Evolutionary conservation across 2,329 filamentous ascomycete genomes (phyloP).

Genomic region (Leptographium radiaticola): DNA sequence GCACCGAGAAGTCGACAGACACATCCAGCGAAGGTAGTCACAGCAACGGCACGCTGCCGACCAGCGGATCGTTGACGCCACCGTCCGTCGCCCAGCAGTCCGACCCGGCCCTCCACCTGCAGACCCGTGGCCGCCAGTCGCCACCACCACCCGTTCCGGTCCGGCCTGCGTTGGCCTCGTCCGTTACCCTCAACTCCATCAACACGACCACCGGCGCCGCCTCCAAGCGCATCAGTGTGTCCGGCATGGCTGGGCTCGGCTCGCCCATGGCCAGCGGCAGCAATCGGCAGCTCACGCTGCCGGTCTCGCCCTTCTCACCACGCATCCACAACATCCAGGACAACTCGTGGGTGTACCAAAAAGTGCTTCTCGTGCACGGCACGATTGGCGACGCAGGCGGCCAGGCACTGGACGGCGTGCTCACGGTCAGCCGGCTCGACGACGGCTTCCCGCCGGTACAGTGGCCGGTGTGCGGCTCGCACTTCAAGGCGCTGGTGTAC

Average conservation of each 20-base stretch:
- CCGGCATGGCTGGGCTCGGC: slow-evolving; percentile 48
- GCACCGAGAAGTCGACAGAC: slow-evolving; percentile 46
- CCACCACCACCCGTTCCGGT: slow-evolving; percentile 19
- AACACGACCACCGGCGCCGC: neutral
- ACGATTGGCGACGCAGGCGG: slow-evolving; percentile 62
- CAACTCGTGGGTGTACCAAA: slow-evolving; percentile 85
- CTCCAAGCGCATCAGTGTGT: slow-evolving; percentile 49
- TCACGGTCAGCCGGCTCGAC: slow-evolving; percentile 72
- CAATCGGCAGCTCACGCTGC: slow-evolving; percentile 36
- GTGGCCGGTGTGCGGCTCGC: slow-evolving; percentile 81
- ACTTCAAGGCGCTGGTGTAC: slow-evolving; percentile 86
- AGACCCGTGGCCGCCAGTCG: slow-evolving; percentile 32
- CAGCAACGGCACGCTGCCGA: slow-evolving; percentile 46
- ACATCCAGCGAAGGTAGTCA: slow-evolving; percentile 48
- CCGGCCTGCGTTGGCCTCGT: slow-evolving; percentile 21
- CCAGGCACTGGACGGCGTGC: slow-evolving; percentile 59
- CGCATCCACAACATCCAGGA: slow-evolving; percentile 67
- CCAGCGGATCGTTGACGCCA: slow-evolving; percentile 60
- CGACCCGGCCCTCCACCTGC: slow-evolving; percentile 51
- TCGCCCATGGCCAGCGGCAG: slow-evolving; percentile 41
- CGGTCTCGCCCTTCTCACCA: slow-evolving; percentile 69
- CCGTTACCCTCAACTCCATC: slow-evolving; percentile 16
- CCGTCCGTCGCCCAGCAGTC: slow-evolving; percentile 58
- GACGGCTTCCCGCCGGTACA: slow-evolving; percentile 69
- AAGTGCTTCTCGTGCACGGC: slow-evolving; percentile 70